phyloP scores from a whole-genome alignment of 345 rosid species.

The Hevea brasiliensis region DNA sequence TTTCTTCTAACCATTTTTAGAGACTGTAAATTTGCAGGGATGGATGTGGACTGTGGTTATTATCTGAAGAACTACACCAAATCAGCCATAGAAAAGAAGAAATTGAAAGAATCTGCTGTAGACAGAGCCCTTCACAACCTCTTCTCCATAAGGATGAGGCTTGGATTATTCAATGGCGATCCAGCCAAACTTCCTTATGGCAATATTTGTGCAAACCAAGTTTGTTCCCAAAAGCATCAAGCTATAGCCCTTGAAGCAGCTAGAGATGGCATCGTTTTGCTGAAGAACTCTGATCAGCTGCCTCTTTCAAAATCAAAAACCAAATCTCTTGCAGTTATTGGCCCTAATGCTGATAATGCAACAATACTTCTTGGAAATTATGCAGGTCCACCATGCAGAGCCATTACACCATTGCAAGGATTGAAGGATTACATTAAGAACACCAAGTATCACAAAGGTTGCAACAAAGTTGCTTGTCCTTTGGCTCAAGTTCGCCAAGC shows the following conservation, averaged over 20 bases:
- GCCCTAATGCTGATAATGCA: conserved; percentile 72
- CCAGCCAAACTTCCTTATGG: conserved; percentile 61
- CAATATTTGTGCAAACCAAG: conserved; percentile 52
- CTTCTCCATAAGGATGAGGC: conserved; percentile 74
- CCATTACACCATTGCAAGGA: conserved; percentile 59
- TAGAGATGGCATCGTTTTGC: conserved; percentile 74
- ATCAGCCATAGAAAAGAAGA: conserved; percentile 66
- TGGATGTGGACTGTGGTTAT: conserved; percentile 85
- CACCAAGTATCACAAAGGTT: conserved; percentile 54
- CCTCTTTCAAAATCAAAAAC: conserved; percentile 56
- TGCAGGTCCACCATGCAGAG: conserved; percentile 69
- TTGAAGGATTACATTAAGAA: conserved; percentile 48
- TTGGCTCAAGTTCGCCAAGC: conserved; percentile 50
- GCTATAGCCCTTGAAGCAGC: conserved; percentile 82
- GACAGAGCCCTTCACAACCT: conserved; percentile 77
- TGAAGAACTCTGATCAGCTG: conserved; percentile 56
- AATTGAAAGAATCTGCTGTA: conserved; percentile 51
- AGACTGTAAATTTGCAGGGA: conserved; percentile 47
- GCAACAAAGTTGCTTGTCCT: conserved; percentile 58
- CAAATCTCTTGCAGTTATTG: conserved; percentile 64
- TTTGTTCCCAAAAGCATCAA: conserved; percentile 71
- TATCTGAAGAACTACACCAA: conserved; percentile 63
- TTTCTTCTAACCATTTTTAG: neutral
- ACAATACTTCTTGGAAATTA: conserved; percentile 72
- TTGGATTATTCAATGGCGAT: conserved; percentile 80